Percentiles rank a stretch among this genome's conserved stretches.
Conservation (phyloP, 2,329 filamentous ascomycete species). For the Emmonsiellopsis sp. region DNA sequence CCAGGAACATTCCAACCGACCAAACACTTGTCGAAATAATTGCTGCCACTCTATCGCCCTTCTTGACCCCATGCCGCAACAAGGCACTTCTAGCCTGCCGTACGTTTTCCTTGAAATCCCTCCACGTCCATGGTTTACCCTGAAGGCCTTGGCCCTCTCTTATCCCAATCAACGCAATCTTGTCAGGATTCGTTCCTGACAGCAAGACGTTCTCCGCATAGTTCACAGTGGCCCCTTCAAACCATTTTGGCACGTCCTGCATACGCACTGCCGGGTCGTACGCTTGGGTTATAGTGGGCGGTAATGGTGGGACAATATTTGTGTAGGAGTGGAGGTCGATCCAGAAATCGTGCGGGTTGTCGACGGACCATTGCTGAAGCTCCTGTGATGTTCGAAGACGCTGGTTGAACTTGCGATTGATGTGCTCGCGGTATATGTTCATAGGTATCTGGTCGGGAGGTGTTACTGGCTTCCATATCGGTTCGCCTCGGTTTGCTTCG, state of each 20-base stretch:
- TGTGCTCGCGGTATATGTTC: slow-evolving; percentile 12
- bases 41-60: slow-evolving; percentile 32
- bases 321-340: slow-evolving; percentile 33
- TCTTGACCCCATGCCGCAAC: slow-evolving; percentile 26
- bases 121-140: slow-evolving; percentile 33
- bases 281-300: slow-evolving; percentile 23
- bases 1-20: slow-evolving; percentile 35
- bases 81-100: slow-evolving; percentile 30
- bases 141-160: slow-evolving; percentile 29
- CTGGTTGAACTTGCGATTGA: slow-evolving; percentile 11
- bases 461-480: slow-evolving; percentile 9
- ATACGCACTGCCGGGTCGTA: slow-evolving; percentile 31
- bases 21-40: slow-evolving; percentile 36
- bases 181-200: slow-evolving; percentile 25
- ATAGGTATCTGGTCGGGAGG: slow-evolving; percentile 11
- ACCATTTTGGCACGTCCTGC: slow-evolving; percentile 31
- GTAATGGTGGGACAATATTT: slow-evolving; percentile 25
- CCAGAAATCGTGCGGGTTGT: slow-evolving; percentile 36
- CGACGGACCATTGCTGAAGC: slow-evolving; percentile 32
- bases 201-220: slow-evolving; percentile 34
- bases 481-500: neutral
- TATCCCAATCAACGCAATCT: slow-evolving; percentile 31
- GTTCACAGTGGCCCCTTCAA: slow-evolving; percentile 28
- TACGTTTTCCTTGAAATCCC: slow-evolving; percentile 29
- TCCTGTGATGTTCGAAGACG: slow-evolving; percentile 15